Evolutionary conservation across 2,329 filamentous ascomycete species (phyloP), one percentile per base, ranked within the genome.

Genomic region (Gremmenia infestans): DNA sequence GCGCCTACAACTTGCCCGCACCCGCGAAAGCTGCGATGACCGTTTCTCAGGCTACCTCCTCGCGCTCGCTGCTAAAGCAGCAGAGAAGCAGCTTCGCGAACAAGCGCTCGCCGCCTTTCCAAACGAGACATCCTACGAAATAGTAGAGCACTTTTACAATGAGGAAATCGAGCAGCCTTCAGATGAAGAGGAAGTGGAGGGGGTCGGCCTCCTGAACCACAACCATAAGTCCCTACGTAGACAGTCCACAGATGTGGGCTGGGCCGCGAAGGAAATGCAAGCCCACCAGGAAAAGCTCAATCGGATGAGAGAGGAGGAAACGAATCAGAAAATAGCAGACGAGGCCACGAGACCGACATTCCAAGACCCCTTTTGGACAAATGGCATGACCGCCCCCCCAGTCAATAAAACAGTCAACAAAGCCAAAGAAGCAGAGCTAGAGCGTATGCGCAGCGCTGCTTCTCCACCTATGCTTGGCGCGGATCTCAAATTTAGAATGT

Each of bases 391-490:
- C 9, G 58, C 53, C 37, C 32, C 46, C 17, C 55, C 52, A 15
- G 54, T 53, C 22, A 55, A 23, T 54, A 60, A 37, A 55, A 15
- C 60, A 8, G 25, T 60, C 8, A 62, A 67, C 46, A 58, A 54
- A 39, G 53, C 63, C 23, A 67, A 67, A 28, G 68, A 70, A 58
- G 65, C 63, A 36, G 68, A 65, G 48, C 63, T 82, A 40, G 74
- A 78, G 58, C 76, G 77, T 25, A 81, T 83, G 74, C 78, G 78
- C 22, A 85, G 84, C 58, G 76, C 77, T 45, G 79, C 80, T 25
- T 81, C 79, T 43, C 93, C 93, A 42, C 93, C 93, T 9, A 95
- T 97, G 91, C 82, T 96, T 11, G 93, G 93, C 54, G 75, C 78
- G 55, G 88, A 96, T 63, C 81, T 97, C 53, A 77, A 79, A 25